Base-by-base conservation (phyloP, 1,284 basidiomycete genomes). In the Neonothopanus nambi region DNA sequence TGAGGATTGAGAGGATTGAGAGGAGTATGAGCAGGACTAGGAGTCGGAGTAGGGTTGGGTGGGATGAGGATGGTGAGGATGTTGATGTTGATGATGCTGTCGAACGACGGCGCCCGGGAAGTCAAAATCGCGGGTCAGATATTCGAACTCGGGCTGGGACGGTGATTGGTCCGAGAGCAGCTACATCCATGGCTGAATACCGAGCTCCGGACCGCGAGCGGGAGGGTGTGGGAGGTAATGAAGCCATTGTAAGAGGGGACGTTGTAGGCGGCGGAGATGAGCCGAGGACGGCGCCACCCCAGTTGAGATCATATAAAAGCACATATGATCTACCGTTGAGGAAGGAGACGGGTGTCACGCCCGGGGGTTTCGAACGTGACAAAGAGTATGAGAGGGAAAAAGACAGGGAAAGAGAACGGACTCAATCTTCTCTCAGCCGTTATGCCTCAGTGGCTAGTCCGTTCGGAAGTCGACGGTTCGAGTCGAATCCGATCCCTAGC, bases 181-280 rank as follows among this genome's bases (percentile, higher is more conserved):
- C 74, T 18, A 82, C 80, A 0, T 81, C 80, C 1, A 81, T 83
- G 78, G 79, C 77, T 3, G 62, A 71, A 17, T 74, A 73, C 56
- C 61, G 63, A 26, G 56, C 56, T 23, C 62, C 63, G 12, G 59
- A 60, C 2, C 63, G 57, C 15, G 62, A 59, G 17, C 58, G 57
- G 9, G 63, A 59, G 15, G 62, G 58, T 48, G 57, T 57, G 33
- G 30, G 47, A 59, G 40, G 57, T 60, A 41, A 57, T 54, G 24
- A 57, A 1, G 59, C n/a, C 53, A 50, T 40, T 45, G 69, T 54
- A 57, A 70, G 47, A 54, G 59, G 18, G 11, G 43, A 21, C 18
- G 43, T 35, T 3, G n/a, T n/a, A n/a, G n/a, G n/a, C n/a, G 57
- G 40, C 48, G 58, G 36, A 26, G 39, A 33, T 18, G 52, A 54